phyloP scores from a whole-genome alignment of 345 rosid genomes.

The Cardamine resedifolia region DNA sequence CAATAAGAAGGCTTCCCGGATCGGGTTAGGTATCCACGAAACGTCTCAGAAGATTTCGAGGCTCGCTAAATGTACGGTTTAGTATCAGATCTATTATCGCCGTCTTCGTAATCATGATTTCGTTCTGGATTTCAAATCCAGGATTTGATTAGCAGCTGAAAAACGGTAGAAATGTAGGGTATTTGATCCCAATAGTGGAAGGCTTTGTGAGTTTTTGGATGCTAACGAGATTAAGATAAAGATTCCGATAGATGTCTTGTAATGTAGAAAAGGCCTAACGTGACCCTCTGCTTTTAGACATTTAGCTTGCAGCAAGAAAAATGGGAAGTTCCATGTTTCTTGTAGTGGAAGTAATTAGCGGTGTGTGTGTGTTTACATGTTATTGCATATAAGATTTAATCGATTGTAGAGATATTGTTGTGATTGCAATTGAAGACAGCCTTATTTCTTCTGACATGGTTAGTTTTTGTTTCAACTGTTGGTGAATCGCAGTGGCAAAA shows the following conservation, averaged over 20 bases:
- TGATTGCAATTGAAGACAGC: neutral
- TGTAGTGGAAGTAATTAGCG: slow-evolving; percentile 17
- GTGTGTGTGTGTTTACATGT: neutral
- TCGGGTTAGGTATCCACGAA: slow-evolving; percentile 64
- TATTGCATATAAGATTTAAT: neutral
- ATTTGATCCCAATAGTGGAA: neutral
- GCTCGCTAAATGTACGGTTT: slow-evolving; percentile 63
- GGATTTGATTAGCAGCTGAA: neutral
- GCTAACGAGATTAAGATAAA: slow-evolving; percentile 3
- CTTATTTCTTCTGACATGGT: neutral
- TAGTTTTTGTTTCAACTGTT: slow-evolving; percentile 9
- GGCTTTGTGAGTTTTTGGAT: neutral
- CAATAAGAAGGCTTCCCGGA: slow-evolving; percentile 71
- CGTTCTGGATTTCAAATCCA: too few species aligned
- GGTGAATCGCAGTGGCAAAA: slow-evolving; percentile 58
- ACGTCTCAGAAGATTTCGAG: slow-evolving; percentile 69
- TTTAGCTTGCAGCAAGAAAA: slow-evolving; percentile 7
- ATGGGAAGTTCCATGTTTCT: neutral
- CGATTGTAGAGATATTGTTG: neutral
- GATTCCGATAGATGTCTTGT: slow-evolving; percentile 6
- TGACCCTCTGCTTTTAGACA: slow-evolving; percentile 1
- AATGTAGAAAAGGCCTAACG: neutral
- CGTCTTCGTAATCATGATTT: slow-evolving; percentile 3
- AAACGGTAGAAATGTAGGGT: neutral
- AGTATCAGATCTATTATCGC: slow-evolving; percentile 14